These are phyloP conservation scores for Macadamia tetraphylla DNA, from an alignment of 164 flowering plant genomes.

Conservation along the genomic window DNA sequence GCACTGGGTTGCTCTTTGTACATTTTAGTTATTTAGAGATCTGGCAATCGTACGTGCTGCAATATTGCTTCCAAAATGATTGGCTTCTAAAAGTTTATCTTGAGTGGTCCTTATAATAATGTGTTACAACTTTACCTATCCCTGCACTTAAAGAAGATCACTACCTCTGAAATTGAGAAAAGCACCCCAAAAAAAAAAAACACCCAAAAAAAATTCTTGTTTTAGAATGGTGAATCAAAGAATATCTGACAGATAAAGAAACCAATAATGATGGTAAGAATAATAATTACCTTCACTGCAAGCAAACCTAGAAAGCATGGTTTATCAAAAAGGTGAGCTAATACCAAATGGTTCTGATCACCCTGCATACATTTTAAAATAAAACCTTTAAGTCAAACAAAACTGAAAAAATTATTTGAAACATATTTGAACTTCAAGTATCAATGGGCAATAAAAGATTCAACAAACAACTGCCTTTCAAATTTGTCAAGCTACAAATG, in stretches of 20 bases:
- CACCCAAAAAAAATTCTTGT: no score
- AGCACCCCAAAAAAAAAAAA: no score
- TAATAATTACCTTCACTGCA: constrained; percentile 58
- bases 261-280: neutral
- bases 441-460: neutral
- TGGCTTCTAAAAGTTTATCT: no score
- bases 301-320: constrained; percentile 93
- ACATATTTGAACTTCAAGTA: neutral
- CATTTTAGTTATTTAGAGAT: no score
- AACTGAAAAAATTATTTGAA: neutral
- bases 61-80: no score
- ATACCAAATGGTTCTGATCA: constrained; percentile 56
- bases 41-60: no score
- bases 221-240: neutral
- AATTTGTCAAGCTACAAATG: neutral
- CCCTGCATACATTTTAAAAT: constrained; percentile 31
- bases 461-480: neutral
- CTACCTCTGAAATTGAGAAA: no score
- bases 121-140: no score
- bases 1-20: no score
- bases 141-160: no score
- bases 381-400: neutral
- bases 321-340: constrained; percentile 96
- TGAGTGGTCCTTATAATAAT: no score
- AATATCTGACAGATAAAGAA: neutral